A percentile compares a stretch with the other conserved stretches of the same genome.
phyloP scores from a whole-genome alignment of 805 yeast genomes.

The Cyberlindnera subsufficiens region DNA sequence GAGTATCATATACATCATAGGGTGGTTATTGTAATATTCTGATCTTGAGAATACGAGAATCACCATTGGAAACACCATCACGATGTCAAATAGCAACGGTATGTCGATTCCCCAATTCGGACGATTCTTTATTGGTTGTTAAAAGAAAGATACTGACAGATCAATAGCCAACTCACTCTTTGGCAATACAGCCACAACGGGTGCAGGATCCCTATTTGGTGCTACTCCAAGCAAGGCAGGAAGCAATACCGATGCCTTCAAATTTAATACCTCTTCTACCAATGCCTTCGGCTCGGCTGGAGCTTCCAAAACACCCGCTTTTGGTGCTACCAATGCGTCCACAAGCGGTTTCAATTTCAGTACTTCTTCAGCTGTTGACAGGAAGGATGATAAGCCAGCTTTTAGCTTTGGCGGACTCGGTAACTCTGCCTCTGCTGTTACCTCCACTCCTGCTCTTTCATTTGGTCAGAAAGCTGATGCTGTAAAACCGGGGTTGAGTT shows the following conservation, averaged over 20 bases:
- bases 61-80: too few relatives aligned
- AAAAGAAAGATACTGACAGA: not conserved
- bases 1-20: too few relatives aligned
- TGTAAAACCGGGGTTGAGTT: slow-evolving; percentile 16
- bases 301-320: slow-evolving; percentile 3
- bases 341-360: slow-evolving; percentile 19
- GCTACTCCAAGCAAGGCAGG: slow-evolving; percentile 20
- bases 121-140: not conserved
- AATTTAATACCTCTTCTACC: slow-evolving; percentile 5
- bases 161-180: slow-evolving; percentile 7
- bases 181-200: slow-evolving; percentile 16
- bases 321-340: slow-evolving; percentile 3
- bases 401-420: slow-evolving; percentile 7
- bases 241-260: slow-evolving; percentile 7
- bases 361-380: slow-evolving; percentile 2
- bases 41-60: too few relatives aligned
- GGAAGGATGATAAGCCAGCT: slow-evolving; percentile 5
- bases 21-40: too few relatives aligned
- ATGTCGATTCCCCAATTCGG: too few relatives aligned
- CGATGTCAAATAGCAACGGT: too few relatives aligned
- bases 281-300: slow-evolving; percentile 2
- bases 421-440: slow-evolving; percentile 6
- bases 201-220: slow-evolving; percentile 22
- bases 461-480: not conserved
- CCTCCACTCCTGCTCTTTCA: too few relatives aligned